A percentile compares a stretch with the other conserved stretches of the same genome.
Conservation (phyloP, 2,329 filamentous ascomycete genomes). For the Aspergillus japonicus region DNA sequence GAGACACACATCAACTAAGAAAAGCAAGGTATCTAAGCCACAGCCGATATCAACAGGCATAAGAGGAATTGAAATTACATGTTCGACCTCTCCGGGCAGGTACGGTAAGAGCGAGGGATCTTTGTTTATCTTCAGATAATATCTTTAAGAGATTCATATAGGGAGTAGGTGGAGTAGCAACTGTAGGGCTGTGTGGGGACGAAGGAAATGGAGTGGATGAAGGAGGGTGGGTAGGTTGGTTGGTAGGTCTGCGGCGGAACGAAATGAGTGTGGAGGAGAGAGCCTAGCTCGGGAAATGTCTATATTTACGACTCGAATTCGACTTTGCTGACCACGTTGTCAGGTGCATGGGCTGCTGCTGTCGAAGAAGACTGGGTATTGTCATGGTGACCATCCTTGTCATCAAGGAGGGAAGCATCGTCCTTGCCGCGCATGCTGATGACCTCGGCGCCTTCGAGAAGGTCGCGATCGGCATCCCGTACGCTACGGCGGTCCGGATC, state of each 20-base stretch:
- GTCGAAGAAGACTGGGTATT: not conserved
- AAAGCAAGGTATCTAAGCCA: too few species aligned
- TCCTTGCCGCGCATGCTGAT: conserved; percentile 45
- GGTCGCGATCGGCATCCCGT: conserved; percentile 55
- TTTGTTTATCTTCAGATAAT: not conserved
- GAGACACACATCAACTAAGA: too few species aligned
- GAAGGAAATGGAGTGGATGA: not conserved
- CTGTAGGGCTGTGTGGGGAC: not conserved
- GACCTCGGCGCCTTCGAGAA: conserved; percentile 70
- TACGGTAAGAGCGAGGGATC: too few species aligned
- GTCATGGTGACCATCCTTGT: conserved; percentile 20
- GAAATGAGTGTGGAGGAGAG: not conserved
- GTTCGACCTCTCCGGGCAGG: too few species aligned
- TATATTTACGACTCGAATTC: conserved; percentile 36
- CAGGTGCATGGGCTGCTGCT: not conserved
- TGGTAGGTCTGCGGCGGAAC: not conserved
- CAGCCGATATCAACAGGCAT: too few species aligned
- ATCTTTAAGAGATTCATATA: not conserved
- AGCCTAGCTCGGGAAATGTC: not conserved
- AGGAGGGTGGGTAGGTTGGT: not conserved
- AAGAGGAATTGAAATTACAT: too few species aligned
- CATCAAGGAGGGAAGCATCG: conserved; percentile 31
- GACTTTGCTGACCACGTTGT: conserved; percentile 37
- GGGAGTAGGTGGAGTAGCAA: not conserved
- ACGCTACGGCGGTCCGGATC: conserved; percentile 60